Conservation (phyloP, 2,329 filamentous ascomycete genomes). For the Phaeosphaeria sp. region DNA sequence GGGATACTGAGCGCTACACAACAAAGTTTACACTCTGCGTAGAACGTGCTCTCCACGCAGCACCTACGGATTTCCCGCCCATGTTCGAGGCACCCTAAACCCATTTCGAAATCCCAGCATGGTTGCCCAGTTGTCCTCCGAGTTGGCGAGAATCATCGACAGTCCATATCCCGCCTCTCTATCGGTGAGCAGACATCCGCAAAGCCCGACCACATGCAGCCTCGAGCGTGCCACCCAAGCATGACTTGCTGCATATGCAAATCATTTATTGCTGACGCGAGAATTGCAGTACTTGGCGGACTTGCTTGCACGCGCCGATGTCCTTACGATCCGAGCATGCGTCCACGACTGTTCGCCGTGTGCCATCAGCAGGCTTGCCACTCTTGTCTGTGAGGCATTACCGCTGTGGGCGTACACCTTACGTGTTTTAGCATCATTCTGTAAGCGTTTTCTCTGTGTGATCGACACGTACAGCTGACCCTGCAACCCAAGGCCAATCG, state of each 20-base stretch:
- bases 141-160: conserved; percentile 56
- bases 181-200: conserved; percentile 49
- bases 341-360: conserved; percentile 56
- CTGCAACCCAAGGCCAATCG: conserved; percentile 34
- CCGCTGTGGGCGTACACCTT: conserved; percentile 60
- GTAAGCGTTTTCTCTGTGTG: conserved; percentile 38
- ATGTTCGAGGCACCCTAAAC: conserved; percentile 8
- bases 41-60: conserved; percentile 15
- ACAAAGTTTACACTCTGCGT: conserved; percentile 17
- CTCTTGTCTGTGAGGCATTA: conserved; percentile 57
- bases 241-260: conserved; percentile 29
- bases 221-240: conserved; percentile 14
- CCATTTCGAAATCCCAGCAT: conserved; percentile 17
- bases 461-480: not conserved
- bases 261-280: conserved; percentile 31
- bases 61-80: conserved; percentile 4
- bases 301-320: conserved; percentile 42
- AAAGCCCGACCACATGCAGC: conserved; percentile 10
- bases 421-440: conserved; percentile 57
- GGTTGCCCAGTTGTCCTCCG: conserved; percentile 41
- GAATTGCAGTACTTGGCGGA: conserved; percentile 43
- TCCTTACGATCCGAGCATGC: conserved; percentile 53
- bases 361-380: conserved; percentile 53
- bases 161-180: conserved; percentile 60
- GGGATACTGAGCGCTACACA: conserved; percentile 15